A percentile compares a stretch with the other conserved stretches of the same genome.
phyloP scores from a whole-genome alignment of 768 basidiomycete genomes.

The Pulveroboletus sp. region DNA sequence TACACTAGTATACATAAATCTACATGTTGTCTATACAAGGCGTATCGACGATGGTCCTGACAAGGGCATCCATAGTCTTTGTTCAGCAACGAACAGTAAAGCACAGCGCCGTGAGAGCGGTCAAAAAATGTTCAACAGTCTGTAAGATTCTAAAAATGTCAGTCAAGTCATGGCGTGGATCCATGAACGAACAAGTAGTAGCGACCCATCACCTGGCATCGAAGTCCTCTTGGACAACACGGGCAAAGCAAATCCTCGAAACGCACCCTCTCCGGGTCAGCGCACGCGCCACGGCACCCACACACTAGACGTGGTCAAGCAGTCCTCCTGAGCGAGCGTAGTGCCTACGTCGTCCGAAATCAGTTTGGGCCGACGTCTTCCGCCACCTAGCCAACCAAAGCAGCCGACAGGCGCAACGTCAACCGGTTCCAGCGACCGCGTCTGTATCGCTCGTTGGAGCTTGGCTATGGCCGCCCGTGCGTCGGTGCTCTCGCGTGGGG shows the following conservation, averaged over 20 bases:
- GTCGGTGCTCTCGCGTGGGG: conserved; percentile 1
- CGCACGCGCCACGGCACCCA: conserved; percentile 12
- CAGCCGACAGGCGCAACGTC: conserved; percentile 18
- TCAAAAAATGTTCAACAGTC: not conserved
- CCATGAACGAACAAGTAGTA: not conserved
- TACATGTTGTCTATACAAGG: not conserved
- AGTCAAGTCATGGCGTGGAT: not conserved
- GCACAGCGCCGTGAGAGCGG: not conserved
- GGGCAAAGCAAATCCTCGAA: not conserved
- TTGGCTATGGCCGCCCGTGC: conserved; percentile 2
- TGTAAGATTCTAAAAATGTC: not conserved
- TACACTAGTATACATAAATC: not conserved
- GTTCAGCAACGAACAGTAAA: not conserved
- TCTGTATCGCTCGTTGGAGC: conserved; percentile 17
- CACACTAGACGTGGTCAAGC: conserved; percentile 10
- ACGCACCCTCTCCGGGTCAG: not conserved
- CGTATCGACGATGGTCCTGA: not conserved
- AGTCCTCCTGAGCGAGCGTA: conserved; percentile 8
- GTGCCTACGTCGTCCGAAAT: not conserved
- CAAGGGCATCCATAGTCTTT: not conserved
- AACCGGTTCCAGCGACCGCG: conserved; percentile 21
- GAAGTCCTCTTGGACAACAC: not conserved
- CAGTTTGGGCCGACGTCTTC: conserved; percentile 5
- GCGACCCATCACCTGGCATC: not conserved
- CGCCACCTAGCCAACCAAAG: conserved; percentile 15